A percentile compares a stretch with the other conserved stretches of the same genome.
Evolutionary conservation across 257 asterid species (phyloP).

Genomic region (Solanum infundibuliforme): DNA sequence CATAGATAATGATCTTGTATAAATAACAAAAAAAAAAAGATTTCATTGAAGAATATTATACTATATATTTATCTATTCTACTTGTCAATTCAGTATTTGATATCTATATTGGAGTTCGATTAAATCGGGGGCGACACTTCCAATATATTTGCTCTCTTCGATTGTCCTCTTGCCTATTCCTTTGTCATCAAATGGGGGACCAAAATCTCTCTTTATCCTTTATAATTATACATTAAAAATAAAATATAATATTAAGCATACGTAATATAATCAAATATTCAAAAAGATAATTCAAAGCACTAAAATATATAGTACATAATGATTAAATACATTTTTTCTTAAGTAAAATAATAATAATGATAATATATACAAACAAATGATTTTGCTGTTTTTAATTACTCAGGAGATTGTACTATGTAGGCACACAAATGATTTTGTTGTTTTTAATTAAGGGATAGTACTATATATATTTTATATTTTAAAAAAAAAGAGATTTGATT

Average conservation of each 20-base stretch:
- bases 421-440: neutral
- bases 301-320: no score
- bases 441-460: neutral
- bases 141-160: neutral
- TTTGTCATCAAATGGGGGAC: neutral
- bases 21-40: neutral
- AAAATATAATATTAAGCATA: neutral
- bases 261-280: neutral
- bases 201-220: neutral
- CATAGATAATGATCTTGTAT: neutral
- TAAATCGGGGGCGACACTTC: neutral
- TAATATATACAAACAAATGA: neutral
- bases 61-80: neutral
- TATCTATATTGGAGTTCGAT: neutral
- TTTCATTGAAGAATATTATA: neutral
- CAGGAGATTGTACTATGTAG: neutral
- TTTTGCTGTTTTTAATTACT: neutral
- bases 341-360: no score
- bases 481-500: neutral
- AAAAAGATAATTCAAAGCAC: neutral
- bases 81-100: fast-evolving
- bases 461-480: neutral
- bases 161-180: neutral
- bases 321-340: no score
- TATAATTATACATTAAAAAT: no score